phyloP scores from a whole-genome alignment of 179 eudicot genomes.

The Heliamphora pulchella region DNA sequence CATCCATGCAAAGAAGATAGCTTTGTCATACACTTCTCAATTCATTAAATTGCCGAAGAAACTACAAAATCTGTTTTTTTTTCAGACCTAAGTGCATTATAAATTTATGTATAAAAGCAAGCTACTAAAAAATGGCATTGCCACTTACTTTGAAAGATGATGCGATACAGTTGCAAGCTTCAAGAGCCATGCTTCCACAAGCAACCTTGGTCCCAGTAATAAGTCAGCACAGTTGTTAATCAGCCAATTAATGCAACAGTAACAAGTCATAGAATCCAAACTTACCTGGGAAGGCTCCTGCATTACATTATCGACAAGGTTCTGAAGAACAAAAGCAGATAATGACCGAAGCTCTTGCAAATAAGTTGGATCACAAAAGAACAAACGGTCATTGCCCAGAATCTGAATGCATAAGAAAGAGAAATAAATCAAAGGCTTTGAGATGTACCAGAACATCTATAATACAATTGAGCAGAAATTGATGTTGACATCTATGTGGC shows the following conservation, averaged over 20 bases:
- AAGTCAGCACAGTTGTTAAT: conserved; percentile 14
- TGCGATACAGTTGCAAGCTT: conserved; percentile 62
- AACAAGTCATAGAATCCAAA: not conserved
- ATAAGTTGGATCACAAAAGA: conserved; percentile 37
- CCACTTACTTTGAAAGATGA: conserved; percentile 41
- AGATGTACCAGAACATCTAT: not conserved
- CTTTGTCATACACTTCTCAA: not conserved
- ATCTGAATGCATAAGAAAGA: conserved; percentile 27
- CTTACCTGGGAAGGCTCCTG: conserved; percentile 49
- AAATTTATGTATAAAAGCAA: not conserved
- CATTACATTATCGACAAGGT: conserved; percentile 29
- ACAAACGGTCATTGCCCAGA: conserved; percentile 39
- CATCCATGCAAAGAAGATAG: conserved; percentile 1
- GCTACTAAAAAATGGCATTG: conserved; percentile 4
- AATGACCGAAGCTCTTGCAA: conserved; percentile 43
- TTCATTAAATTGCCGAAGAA: not conserved
- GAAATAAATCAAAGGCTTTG: not conserved
- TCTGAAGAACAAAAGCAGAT: conserved; percentile 33
- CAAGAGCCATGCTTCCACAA: conserved; percentile 66
- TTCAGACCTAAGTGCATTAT: not conserved
- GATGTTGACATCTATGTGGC: too few relatives aligned
- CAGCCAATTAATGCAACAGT: conserved; percentile 8
- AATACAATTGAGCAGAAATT: too few relatives aligned
- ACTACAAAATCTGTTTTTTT: not conserved
- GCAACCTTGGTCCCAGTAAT: conserved; percentile 29